Evolutionary conservation across 2,329 filamentous ascomycete species (phyloP), one percentile per base, ranked within the genome.

Genomic region (Orbilia ellipsospora): DNA sequence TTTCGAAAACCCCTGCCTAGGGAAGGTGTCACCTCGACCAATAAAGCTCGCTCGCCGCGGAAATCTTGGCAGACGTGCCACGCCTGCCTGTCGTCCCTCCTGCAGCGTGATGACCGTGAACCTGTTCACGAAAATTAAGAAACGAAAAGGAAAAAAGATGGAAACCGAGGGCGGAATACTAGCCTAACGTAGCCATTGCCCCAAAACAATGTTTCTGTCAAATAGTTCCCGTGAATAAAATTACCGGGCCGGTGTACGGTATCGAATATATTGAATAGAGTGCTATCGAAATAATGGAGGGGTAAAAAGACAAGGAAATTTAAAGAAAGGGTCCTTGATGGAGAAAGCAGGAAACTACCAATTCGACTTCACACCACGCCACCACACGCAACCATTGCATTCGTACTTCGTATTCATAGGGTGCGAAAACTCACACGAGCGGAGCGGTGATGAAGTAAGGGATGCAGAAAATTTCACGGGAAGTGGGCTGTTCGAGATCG

Each of bases 211-310:
- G 16, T 48, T 48, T 48, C 16, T 48, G 5, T 48, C 44, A n/a
- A 48, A 48, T 48, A 36, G 31, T 36, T 31, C 31, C 31, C 31
- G 31, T 36, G 31, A 48, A 15, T n/a, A 48, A 48, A 48, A 18
- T 48, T 48, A 48, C n/a, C 36, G 56, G 36, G 26, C 56, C 56
- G 56, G 56, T 59, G n/a, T 56, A 16, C 36, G 56, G 56, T 59
- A 40, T 56, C 56, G 56, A 45, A 59, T 59, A 59, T 59, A 59
- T 59, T 59, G 40, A 36, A 36, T 36, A 36, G 31, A 36, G 31
- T 36, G 31, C 31, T 36, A 36, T 36, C 31, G 31, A 36, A 36
- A 36, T 36, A 36, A 36, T 36, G 31, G 31, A 36, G 31, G 31
- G 31, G 31, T 36, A 36, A 36, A 36, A 36, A 10, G 31, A 36